These are phyloP conservation scores for Cryptococcus sp. DNA, from an alignment of 1,284 basidiomycete genomes.

Conservation along the genomic window DNA sequence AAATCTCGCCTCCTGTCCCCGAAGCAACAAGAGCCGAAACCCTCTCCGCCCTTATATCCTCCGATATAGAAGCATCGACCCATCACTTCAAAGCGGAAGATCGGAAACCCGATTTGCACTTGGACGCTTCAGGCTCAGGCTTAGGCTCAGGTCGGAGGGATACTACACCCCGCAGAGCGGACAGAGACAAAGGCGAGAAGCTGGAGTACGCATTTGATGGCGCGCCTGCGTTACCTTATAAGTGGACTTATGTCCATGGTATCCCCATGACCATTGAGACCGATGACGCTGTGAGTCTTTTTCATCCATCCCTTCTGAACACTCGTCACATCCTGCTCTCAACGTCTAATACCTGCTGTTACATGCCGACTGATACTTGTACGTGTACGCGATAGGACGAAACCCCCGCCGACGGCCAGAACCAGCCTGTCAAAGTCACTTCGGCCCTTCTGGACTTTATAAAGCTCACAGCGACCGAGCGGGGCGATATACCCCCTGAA, in stretches of 20 bases:
- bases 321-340: too few species aligned
- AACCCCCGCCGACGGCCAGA: background rate
- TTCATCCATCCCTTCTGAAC: background rate
- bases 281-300: constrained; percentile 14
- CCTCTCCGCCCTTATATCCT: too few species aligned
- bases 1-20: too few species aligned
- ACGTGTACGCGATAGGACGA: background rate
- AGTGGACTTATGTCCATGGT: constrained; percentile 37
- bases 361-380: background rate
- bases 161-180: background rate
- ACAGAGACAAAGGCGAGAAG: constrained; percentile 2
- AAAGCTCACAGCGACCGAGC: constrained; percentile 45
- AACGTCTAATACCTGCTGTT: background rate
- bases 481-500: constrained; percentile 49
- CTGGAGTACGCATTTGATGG: constrained; percentile 38
- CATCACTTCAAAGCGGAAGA: constrained; percentile 7
- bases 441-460: constrained; percentile 47
- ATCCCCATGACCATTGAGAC: background rate
- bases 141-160: background rate
- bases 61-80: background rate
- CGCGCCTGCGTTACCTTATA: constrained; percentile 36
- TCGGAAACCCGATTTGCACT: constrained; percentile 10
- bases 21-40: too few species aligned
- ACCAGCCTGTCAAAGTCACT: constrained; percentile 30
- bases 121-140: too few species aligned